Evolutionary conservation across 2,329 filamentous ascomycete genomes (phyloP).

Genomic region (Hysterium pulicare): DNA sequence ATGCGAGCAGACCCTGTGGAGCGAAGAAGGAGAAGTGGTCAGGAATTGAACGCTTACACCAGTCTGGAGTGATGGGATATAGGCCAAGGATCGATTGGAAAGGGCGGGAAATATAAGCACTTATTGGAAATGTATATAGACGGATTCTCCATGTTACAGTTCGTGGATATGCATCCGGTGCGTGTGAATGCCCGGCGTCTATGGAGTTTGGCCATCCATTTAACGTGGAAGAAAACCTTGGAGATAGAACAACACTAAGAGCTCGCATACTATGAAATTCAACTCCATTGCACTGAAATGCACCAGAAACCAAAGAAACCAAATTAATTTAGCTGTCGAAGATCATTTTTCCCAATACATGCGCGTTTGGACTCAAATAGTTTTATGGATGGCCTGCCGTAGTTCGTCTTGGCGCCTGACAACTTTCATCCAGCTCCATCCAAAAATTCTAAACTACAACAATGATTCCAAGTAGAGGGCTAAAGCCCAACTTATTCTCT

Average conservation of each 20-base stretch:
- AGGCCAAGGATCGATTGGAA: not conserved
- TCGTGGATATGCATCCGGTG: slow-evolving; percentile 1
- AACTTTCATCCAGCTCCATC: slow-evolving; percentile 9
- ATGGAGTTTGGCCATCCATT: not conserved
- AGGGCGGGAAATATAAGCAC: not conserved
- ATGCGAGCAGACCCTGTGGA: slow-evolving; percentile 64
- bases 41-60: slow-evolving; percentile 63
- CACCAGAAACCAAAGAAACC: too few relatives aligned
- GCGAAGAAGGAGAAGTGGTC: slow-evolving; percentile 49
- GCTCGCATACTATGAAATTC: too few relatives aligned
- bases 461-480: slow-evolving; percentile 50
- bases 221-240: too few relatives aligned
- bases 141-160: not conserved
- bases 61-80: slow-evolving; percentile 62
- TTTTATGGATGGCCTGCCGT: not conserved
- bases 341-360: too few relatives aligned
- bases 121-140: slow-evolving; percentile 4
- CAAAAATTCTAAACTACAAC: slow-evolving; percentile 23
- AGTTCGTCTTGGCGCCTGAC: not conserved
- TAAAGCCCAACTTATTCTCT: slow-evolving; percentile 34
- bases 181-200: slow-evolving; percentile 1
- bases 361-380: too few relatives aligned
- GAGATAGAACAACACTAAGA: too few relatives aligned
- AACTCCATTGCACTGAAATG: too few relatives aligned
- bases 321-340: too few relatives aligned